Conservation (phyloP, 2,329 filamentous ascomycete genomes). For the Neodidymelliopsis sp. region DNA sequence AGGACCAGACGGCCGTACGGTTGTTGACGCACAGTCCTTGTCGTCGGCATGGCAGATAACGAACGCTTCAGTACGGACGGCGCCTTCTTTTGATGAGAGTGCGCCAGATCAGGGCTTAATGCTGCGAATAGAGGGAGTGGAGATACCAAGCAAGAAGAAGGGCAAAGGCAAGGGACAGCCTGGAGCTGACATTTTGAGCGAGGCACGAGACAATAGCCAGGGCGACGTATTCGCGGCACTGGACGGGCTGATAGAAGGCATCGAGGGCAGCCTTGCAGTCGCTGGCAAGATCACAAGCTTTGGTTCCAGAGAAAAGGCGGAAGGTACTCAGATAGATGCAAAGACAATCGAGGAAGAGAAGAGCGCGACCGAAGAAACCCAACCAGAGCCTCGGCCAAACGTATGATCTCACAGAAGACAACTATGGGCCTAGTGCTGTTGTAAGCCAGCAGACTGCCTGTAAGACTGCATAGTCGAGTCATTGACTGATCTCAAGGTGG, state of each 20-base stretch:
- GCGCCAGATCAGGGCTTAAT: slow-evolving; percentile 60
- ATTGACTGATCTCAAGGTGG: neutral
- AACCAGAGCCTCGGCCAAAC: neutral
- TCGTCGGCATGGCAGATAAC: slow-evolving; percentile 76
- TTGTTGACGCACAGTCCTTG: slow-evolving; percentile 75
- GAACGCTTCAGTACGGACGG: slow-evolving; percentile 60
- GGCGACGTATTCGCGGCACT: slow-evolving; percentile 48
- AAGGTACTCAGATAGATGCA: neutral
- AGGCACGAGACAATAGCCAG: slow-evolving; percentile 39
- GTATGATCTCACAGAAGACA: slow-evolving; percentile 2
- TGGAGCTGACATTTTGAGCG: slow-evolving; percentile 37
- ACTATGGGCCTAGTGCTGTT: too few relatives aligned
- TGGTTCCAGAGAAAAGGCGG: slow-evolving; percentile 17
- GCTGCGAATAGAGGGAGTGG: slow-evolving; percentile 67
- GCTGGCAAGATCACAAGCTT: slow-evolving; percentile 42
- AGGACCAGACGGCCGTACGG: slow-evolving; percentile 53
- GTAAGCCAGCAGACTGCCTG: neutral
- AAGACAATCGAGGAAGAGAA: slow-evolving; percentile 2
- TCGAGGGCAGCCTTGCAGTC: slow-evolving; percentile 46
- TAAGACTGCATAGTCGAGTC: neutral
- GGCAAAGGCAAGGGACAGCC: slow-evolving; percentile 40
- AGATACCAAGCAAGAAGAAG: slow-evolving; percentile 41
- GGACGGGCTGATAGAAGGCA: slow-evolving; percentile 46
- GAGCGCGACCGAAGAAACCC: neutral
- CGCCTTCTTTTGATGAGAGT: slow-evolving; percentile 68